phyloP scores from a whole-genome alignment of 2,329 filamentous ascomycete species.

The Torrubiella hemipterigena region DNA sequence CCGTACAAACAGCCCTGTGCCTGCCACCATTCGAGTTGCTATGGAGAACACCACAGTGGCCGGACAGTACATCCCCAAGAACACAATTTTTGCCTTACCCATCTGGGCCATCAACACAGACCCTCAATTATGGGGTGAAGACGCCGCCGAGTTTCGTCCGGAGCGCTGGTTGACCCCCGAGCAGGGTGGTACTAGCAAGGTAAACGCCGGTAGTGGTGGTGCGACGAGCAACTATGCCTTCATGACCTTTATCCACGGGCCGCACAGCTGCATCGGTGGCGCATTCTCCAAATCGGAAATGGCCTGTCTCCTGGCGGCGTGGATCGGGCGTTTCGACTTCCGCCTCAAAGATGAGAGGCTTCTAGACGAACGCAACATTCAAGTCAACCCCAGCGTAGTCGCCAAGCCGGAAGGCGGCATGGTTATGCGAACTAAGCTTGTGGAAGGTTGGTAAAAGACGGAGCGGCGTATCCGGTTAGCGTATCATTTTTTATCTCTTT shows the following conservation, averaged over 20 bases:
- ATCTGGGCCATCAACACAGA: constrained; percentile 18
- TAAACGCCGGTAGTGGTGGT: constrained; percentile 7
- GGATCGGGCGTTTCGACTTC: constrained; percentile 7
- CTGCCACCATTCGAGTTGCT: constrained; percentile 18
- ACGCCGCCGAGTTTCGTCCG: constrained; percentile 22
- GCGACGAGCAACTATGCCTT: constrained; percentile 17
- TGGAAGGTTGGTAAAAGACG: constrained; percentile 8
- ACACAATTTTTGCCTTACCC: constrained; percentile 19
- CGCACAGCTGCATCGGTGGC: constrained; percentile 7
- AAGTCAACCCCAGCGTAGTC: constrained; percentile 7
- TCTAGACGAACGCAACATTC: constrained; percentile 5
- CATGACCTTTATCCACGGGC: constrained; percentile 11
- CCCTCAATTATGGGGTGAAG: constrained; percentile 20
- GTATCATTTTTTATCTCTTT: no score
- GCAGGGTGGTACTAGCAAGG: constrained; percentile 7
- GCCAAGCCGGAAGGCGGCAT: constrained; percentile 9
- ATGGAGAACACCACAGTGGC: constrained; percentile 18
- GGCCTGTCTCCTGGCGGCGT: constrained; percentile 5
- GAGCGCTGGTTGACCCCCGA: constrained; percentile 21
- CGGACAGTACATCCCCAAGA: constrained; percentile 20
- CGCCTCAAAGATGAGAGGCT: constrained; percentile 6
- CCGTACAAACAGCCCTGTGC: constrained; percentile 25
- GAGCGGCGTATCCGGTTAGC: no score
- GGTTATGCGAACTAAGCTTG: constrained; percentile 7
- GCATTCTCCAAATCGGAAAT: constrained; percentile 6